A percentile compares a stretch with the other conserved stretches of the same genome.
Evolutionary conservation across 805 yeast species (phyloP).

Genomic region (Myxozyma sirexii): DNA sequence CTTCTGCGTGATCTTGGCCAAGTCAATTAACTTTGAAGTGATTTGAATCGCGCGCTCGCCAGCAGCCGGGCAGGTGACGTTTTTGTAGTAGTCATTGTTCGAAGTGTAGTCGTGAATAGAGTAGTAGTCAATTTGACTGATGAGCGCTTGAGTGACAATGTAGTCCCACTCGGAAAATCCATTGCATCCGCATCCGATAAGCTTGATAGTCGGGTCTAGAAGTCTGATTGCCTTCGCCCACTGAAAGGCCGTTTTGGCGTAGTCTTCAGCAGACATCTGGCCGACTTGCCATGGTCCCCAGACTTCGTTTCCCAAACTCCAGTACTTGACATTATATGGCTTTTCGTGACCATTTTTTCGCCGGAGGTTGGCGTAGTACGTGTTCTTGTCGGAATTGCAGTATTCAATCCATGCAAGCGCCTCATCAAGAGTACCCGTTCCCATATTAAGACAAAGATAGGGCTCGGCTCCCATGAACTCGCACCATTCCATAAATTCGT

Average conservation of each 20-base stretch:
- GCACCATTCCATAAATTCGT: conserved; percentile 46
- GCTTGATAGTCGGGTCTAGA: conserved; percentile 40
- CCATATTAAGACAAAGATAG: conserved; percentile 45
- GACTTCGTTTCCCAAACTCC: conserved; percentile 46
- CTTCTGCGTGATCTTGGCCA: conserved; percentile 39
- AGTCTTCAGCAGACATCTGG: conserved; percentile 41
- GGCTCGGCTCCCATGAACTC: conserved; percentile 42
- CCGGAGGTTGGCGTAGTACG: conserved; percentile 45
- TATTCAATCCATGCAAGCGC: conserved; percentile 46
- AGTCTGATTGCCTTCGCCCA: conserved; percentile 46
- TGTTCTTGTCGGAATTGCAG: conserved; percentile 42
- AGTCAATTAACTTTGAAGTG: conserved; percentile 40
- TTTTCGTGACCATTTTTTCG: conserved; percentile 44
- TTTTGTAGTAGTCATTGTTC: conserved; percentile 38
- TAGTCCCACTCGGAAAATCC: conserved; percentile 44
- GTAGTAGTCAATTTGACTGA: conserved; percentile 39
- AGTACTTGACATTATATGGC: conserved; percentile 45
- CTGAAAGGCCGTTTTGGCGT: conserved; percentile 40
- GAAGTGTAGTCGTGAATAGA: conserved; percentile 45
- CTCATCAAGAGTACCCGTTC: conserved; percentile 46
- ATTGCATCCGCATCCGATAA: conserved; percentile 43
- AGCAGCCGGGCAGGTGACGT: conserved; percentile 41
- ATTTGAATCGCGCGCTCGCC: conserved; percentile 44
- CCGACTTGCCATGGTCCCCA: conserved; percentile 48
- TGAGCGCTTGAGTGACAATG: conserved; percentile 38